Percentiles rank a stretch among this genome's conserved stretches.
phyloP scores from a whole-genome alignment of 1,284 basidiomycete species.

The Rhodotorula sp. region DNA sequence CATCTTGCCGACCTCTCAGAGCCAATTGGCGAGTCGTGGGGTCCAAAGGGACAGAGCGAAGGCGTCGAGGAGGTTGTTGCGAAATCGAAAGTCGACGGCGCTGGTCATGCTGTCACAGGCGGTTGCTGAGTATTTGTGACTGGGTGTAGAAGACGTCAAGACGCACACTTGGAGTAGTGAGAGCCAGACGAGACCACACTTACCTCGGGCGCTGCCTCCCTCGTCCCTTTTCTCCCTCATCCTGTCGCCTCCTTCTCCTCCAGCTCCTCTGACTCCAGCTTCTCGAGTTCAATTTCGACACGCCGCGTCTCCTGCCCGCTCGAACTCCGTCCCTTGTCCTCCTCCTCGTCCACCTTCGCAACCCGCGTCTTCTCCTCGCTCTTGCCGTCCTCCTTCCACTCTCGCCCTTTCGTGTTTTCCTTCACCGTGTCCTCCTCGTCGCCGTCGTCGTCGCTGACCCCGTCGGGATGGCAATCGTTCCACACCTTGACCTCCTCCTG shows the following conservation, averaged over 20 bases:
- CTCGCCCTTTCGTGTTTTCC: neutral
- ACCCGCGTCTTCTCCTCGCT: neutral
- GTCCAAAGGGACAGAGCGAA: too few species aligned
- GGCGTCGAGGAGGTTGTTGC: too few species aligned
- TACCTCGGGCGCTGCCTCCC: neutral
- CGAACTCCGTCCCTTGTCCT: neutral
- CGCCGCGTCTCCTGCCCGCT: neutral
- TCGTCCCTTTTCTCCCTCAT: neutral
- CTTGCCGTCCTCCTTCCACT: neutral
- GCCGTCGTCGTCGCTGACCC: constrained; percentile 8
- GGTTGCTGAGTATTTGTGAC: too few species aligned
- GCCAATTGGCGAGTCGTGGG: too few species aligned
- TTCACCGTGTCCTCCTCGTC: neutral
- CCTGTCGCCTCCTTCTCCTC: neutral
- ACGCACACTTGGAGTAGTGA: too few species aligned
- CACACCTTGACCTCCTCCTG: constrained; percentile 30
- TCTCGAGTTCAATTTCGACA: constrained; percentile 23
- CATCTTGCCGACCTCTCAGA: too few species aligned
- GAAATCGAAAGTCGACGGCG: too few species aligned
- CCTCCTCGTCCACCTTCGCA: neutral
- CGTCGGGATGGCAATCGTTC: constrained; percentile 33
- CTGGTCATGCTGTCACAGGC: too few species aligned
- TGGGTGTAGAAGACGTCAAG: too few species aligned
- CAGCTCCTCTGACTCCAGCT: neutral
- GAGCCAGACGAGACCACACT: neutral